Conservation (phyloP, 805 yeast genomes). For the Wickerhamiella occidentalis region DNA sequence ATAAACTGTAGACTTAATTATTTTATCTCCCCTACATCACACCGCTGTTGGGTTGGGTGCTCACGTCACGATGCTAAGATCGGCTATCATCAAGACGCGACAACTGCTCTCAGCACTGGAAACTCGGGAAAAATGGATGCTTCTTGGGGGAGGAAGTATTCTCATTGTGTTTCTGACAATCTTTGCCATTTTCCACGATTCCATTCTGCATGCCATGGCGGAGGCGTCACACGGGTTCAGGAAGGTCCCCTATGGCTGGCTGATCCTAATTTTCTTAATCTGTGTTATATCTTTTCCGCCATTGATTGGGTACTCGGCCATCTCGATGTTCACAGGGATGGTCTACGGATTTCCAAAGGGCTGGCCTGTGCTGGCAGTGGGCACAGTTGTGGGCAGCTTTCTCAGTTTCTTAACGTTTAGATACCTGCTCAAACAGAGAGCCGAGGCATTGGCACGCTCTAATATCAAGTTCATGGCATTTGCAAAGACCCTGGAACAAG, state of each 20-base stretch:
- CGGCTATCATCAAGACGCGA: not conserved
- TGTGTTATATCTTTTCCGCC: constrained; percentile 82
- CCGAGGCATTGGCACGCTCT: constrained; percentile 45
- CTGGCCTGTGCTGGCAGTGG: constrained; percentile 61
- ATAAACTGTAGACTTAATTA: not conserved
- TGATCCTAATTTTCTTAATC: constrained; percentile 39
- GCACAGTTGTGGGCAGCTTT: constrained; percentile 62
- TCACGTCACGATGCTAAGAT: constrained; percentile 4
- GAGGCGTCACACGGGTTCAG: constrained; percentile 25
- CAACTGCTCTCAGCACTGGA: constrained; percentile 18
- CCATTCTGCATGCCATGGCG: constrained; percentile 26
- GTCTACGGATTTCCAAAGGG: constrained; percentile 71
- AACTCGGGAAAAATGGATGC: constrained; percentile 16
- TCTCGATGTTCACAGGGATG: constrained; percentile 62
- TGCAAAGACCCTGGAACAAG: constrained; percentile 59
- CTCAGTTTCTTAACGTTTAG: constrained; percentile 61
- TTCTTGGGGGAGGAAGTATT: constrained; percentile 18
- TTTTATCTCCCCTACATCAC: not conserved
- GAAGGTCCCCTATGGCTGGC: constrained; percentile 27
- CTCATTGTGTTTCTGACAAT: constrained; percentile 19
- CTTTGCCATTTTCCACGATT: constrained; percentile 27
- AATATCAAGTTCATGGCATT: constrained; percentile 64
- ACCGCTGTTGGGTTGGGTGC: not conserved
- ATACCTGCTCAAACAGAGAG: constrained; percentile 42
- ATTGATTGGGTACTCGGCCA: constrained; percentile 62